Conservation (phyloP, 495 filamentous ascomycete genomes). For the Niebla homalea region DNA sequence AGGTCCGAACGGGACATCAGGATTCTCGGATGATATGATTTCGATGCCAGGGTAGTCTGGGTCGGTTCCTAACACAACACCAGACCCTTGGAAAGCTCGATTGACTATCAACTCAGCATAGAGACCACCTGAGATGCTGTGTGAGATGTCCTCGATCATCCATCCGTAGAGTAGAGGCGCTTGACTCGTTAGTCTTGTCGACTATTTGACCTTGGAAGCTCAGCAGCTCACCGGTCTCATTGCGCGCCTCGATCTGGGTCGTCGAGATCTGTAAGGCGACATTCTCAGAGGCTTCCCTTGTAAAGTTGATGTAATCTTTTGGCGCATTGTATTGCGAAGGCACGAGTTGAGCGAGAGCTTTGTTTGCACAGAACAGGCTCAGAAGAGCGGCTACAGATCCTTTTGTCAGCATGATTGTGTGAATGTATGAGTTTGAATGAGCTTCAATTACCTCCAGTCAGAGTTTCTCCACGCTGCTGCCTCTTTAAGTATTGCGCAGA, state of each 20-base stretch:
- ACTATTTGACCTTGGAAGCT: slow-evolving; percentile 19
- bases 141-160: slow-evolving; percentile 62
- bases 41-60: background rate
- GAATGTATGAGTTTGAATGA: too few relatives aligned
- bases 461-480: too few relatives aligned
- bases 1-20: slow-evolving; percentile 20
- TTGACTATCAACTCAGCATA: slow-evolving; percentile 64
- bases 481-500: too few relatives aligned
- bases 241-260: background rate
- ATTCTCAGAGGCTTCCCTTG: background rate
- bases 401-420: too few relatives aligned
- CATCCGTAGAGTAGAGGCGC: slow-evolving; percentile 43
- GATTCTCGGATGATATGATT: slow-evolving; percentile 2
- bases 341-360: too few relatives aligned
- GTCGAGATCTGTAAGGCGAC: background rate
- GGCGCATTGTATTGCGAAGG: background rate
- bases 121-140: slow-evolving; percentile 63
- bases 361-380: too few relatives aligned
- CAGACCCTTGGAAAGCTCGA: slow-evolving; percentile 49
- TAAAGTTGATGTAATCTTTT: slow-evolving; percentile 1
- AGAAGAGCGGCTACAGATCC: too few relatives aligned
- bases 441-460: too few relatives aligned
- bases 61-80: background rate
- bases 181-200: slow-evolving; percentile 26
- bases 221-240: background rate